Evolutionary conservation across 306 rosid species (phyloP).

Genomic region (Cajanus cajan): DNA sequence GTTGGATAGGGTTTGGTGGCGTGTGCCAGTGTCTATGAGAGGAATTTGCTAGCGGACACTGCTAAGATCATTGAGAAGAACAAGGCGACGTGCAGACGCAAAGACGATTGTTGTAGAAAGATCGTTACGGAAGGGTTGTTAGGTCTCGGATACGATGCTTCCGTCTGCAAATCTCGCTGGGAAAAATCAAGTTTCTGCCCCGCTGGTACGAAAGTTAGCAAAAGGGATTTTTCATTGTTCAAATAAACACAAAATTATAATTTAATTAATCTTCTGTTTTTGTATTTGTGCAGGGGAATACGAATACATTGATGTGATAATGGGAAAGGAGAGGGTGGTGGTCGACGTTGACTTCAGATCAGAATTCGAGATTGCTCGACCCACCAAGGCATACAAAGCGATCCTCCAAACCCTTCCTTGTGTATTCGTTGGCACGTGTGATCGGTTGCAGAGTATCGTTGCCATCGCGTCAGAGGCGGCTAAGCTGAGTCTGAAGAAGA

Average conservation of each 20-base stretch:
- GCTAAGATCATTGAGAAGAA: slow-evolving; percentile 74
- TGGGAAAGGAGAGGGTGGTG: slow-evolving; percentile 50
- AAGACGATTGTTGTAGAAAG: slow-evolving; percentile 59
- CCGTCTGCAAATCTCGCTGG: slow-evolving; percentile 87
- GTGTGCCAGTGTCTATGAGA: slow-evolving; percentile 58
- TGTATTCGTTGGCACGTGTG: slow-evolving; percentile 64
- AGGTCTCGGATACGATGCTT: slow-evolving; percentile 76
- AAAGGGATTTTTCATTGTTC: not conserved
- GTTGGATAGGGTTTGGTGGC: slow-evolving; percentile 60
- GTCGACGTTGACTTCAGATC: slow-evolving; percentile 76
- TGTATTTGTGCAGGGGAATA: slow-evolving; percentile 51
- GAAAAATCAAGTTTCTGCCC: slow-evolving; percentile 64
- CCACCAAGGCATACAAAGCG: slow-evolving; percentile 65
- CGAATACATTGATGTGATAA: slow-evolving; percentile 69
- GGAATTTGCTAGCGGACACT: slow-evolving; percentile 74
- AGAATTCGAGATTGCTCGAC: slow-evolving; percentile 79
- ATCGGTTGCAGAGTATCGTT: slow-evolving; percentile 54
- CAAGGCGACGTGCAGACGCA: slow-evolving; percentile 62
- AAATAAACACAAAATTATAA: not conserved
- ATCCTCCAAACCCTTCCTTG: slow-evolving; percentile 62
- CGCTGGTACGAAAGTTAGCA: slow-evolving; percentile 48
- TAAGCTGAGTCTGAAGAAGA: slow-evolving; percentile 72
- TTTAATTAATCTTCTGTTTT: not conserved
- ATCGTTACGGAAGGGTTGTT: slow-evolving; percentile 50
- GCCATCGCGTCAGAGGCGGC: slow-evolving; percentile 69